Evolutionary conservation across 139 green algal genomes (phyloP), one percentile per base, ranked within the genome.

Genomic region (Haematococcus lacustris): DNA sequence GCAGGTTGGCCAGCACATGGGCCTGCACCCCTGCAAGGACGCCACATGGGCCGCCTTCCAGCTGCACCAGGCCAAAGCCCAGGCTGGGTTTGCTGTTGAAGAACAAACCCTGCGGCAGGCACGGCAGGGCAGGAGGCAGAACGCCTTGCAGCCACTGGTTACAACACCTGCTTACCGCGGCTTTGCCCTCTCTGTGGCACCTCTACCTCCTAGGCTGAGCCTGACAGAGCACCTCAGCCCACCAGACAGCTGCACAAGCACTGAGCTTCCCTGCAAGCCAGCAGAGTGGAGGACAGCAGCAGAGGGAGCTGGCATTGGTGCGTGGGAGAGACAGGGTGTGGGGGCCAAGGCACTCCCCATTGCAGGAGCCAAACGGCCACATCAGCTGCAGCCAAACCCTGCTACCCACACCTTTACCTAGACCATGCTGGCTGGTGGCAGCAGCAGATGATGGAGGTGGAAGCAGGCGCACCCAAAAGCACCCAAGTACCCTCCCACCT

Each of bases 1-100:
- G 33, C 13, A 72, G 67, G 40, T 63, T 66, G n/a, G 67, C 80
- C 25, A 88, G 76, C 2, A 88, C 30, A 63, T 84, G 82, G 34
- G 73, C 83, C 72, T 88, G 83, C 68, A 86, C 74, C 3, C 51
- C 79, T 41, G 79, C 79, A 51, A 88, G 70, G 53, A 83, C 77
- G 4, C 83, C 83, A 57, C 83, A 88, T 13, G 83, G 83, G n/a
- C 83, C 83, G 0, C 83, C 83, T 51, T 83, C 57, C 39, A 38
- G 26, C 80, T 88, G 83, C 47, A 86, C 71, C 51, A 88, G 77
- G 2, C 83, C 83, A 60, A 82, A 86, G 35, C 66, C 26, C 53
- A 88, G 76, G 28, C 74, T 71, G 1, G 41, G 33, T 7, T 66
- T 64, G 30, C 17, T 30, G 77, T 60, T 82, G 77, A 86, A 88